A percentile compares a stretch with the other conserved stretches of the same genome.
These are phyloP conservation scores for Apiospora kogelbergensis DNA, from an alignment of 2,329 filamentous ascomycete species.

Conservation along the genomic window DNA sequence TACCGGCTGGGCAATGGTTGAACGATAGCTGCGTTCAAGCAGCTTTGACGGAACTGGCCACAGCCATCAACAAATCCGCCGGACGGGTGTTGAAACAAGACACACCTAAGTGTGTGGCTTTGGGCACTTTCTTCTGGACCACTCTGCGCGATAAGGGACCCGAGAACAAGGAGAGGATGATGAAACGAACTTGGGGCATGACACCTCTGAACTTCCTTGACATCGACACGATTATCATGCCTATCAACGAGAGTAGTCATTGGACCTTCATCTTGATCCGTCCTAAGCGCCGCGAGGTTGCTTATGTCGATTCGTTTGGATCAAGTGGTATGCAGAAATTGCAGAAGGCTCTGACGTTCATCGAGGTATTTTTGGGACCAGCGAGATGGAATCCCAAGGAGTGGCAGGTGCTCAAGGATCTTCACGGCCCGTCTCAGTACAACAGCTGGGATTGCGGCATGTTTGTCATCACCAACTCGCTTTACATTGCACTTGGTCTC, in stretches of 20 bases:
- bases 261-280: constrained; percentile 73
- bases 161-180: constrained; percentile 50
- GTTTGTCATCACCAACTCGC: constrained; percentile 71
- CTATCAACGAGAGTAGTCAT: constrained; percentile 63
- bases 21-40: constrained; percentile 77
- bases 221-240: constrained; percentile 68
- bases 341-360: constrained; percentile 49
- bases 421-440: constrained; percentile 54
- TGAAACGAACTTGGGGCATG: constrained; percentile 56
- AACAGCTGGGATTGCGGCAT: constrained; percentile 78
- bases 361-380: constrained; percentile 53
- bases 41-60: constrained; percentile 60
- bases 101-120: constrained; percentile 60
- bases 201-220: constrained; percentile 61
- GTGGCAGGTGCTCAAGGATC: constrained; percentile 54
- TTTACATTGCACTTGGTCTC: constrained; percentile 58
- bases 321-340: constrained; percentile 41
- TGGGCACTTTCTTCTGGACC: constrained; percentile 67
- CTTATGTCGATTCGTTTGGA: constrained; percentile 69
- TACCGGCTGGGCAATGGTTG: constrained; percentile 62
- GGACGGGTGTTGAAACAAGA: constrained; percentile 48
- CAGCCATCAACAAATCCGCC: constrained; percentile 55
- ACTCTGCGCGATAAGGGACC: constrained; percentile 50
- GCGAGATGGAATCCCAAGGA: constrained; percentile 53
- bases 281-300: constrained; percentile 58